These are phyloP conservation scores for Choanephora cucurbitarum DNA, from an alignment of 371 early-diverging fungal genomes.

Conservation along the genomic window DNA sequence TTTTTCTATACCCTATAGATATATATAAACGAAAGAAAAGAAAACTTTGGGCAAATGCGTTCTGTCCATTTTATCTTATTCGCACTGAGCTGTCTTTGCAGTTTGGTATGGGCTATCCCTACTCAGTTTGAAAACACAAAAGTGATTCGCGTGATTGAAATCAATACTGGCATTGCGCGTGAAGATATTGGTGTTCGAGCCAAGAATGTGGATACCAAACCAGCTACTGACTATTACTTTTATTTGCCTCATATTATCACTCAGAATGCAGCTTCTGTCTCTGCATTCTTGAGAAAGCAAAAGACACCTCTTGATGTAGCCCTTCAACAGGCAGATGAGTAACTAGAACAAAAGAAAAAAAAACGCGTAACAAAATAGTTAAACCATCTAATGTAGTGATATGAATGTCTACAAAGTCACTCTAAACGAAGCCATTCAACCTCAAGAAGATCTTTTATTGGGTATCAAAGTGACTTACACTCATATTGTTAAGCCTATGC, in stretches of 20 bases:
- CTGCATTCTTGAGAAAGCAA: slow-evolving; percentile 56
- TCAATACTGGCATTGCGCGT: slow-evolving; percentile 61
- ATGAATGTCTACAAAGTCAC: slow-evolving; percentile 63
- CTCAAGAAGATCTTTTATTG: slow-evolving; percentile 68
- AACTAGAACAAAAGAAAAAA: slow-evolving; percentile 43
- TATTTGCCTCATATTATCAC: slow-evolving; percentile 42
- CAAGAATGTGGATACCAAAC: slow-evolving; percentile 46
- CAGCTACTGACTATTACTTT: slow-evolving; percentile 58
- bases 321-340: slow-evolving; percentile 28
- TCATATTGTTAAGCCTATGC: slow-evolving; percentile 64
- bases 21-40: too few relatives aligned
- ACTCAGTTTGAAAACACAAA: slow-evolving; percentile 59
- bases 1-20: not conserved
- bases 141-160: slow-evolving; percentile 65
- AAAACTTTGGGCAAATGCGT: slow-evolving; percentile 14
- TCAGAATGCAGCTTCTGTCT: slow-evolving; percentile 44
- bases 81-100: slow-evolving; percentile 12
- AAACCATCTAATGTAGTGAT: slow-evolving; percentile 32
- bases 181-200: slow-evolving; percentile 63
- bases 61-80: slow-evolving; percentile 20
- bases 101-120: slow-evolving; percentile 30
- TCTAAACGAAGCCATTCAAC: slow-evolving; percentile 58
- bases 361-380: not conserved
- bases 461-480: slow-evolving; percentile 66
- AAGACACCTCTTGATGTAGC: slow-evolving; percentile 43